Base-by-base conservation (phyloP, 768 basidiomycete species). In the Lactarius psammicola region DNA sequence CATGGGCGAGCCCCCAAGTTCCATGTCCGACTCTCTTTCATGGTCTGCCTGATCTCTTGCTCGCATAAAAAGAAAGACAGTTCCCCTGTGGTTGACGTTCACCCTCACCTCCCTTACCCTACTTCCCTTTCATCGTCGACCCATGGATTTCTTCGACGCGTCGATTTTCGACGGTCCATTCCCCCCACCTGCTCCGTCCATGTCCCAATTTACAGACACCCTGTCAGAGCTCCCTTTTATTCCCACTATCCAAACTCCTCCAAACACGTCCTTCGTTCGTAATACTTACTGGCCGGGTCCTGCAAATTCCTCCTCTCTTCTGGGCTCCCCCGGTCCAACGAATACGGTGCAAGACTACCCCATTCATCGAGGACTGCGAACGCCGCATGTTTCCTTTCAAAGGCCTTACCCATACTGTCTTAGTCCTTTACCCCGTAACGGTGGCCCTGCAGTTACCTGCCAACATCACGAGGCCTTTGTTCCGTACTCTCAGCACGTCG, bases 21-120 rank as follows among this genome's bases (percentile, higher is more conserved):
- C 44, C 30, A 61, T 51, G 44, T 56, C 64, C 64, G 64, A 65
- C 20, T 49, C 30, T 65, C 59, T 65, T 65, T 61, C 56, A 65
- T 56, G 17, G 10, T 18, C 55, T 56, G 40, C 58, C 30, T 26
- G 49, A 54, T 64, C 38, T 55, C 44, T 61, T 33, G 9, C 8
- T 31, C 51, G 54, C 28, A 53, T 56, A 55, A 59, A 65, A 56
- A 51, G 44, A 26, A 61, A 42, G 64, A 28, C 5, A 18, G 11
- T 17, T 6, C 31, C n/a, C 10, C n/a, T 54, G 17, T 18, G 18
- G 18, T 38, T 49, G 15, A 3, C 51, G 23, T 33, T 40, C 13
- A 28, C 51, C 18, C 15, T 40, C 44, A 30, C 36, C 42, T 30
- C 44, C 30, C 17, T 17, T 38, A 8, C 23, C 38, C 36, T 34